Evolutionary conservation across 169 alveolate species (phyloP).

Genomic region (Cryptosporidium ubiquitum): DNA sequence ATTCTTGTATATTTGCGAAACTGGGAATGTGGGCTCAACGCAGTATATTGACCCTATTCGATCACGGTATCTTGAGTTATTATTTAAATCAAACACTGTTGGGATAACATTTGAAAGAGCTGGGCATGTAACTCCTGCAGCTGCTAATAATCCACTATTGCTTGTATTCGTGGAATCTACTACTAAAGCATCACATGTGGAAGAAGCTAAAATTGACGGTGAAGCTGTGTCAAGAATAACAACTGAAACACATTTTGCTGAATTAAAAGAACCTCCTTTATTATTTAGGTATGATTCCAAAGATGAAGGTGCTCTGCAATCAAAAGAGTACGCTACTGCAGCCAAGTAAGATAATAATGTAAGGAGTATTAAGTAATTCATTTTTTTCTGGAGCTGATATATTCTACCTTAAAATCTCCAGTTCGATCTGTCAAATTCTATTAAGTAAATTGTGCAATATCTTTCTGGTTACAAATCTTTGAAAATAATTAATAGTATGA

Average conservation of each 20-base stretch:
- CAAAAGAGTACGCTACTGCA: constrained; percentile 12
- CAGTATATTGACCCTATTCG: constrained; percentile 22
- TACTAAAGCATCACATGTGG: constrained; percentile 44
- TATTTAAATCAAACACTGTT: background rate
- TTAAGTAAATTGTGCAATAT: no score
- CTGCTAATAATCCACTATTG: background rate
- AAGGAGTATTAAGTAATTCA: constrained; percentile 4
- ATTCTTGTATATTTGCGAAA: background rate
- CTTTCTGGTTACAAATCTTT: no score
- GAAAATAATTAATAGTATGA: no score
- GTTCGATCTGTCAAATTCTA: background rate
- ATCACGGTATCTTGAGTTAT: background rate
- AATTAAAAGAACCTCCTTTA: constrained; percentile 42
- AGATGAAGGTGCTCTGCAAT: background rate
- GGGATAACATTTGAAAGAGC: background rate
- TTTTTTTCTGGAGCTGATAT: background rate
- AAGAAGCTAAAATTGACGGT: constrained; percentile 3
- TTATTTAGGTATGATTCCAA: background rate
- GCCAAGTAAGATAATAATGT: background rate
- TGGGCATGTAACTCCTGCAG: constrained; percentile 49
- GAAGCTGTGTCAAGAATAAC: background rate
- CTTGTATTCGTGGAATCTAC: constrained; percentile 14
- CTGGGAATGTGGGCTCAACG: constrained; percentile 1
- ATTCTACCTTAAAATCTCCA: background rate
- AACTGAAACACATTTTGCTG: constrained; percentile 33